Conservation (phyloP, 2,329 filamentous ascomycete species). For the Cercospora canescens region DNA sequence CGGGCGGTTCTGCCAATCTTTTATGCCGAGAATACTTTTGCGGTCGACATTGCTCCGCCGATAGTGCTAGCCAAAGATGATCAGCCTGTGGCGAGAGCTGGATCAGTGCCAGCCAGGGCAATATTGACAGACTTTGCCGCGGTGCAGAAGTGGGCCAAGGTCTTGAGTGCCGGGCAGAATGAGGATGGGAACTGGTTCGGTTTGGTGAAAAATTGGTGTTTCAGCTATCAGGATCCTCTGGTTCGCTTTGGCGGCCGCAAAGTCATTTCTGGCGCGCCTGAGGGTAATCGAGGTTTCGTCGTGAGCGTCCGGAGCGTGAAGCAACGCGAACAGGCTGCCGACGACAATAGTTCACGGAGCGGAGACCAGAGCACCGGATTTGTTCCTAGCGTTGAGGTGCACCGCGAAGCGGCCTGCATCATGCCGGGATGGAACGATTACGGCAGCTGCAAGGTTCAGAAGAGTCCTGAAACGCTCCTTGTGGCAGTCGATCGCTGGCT, state of each 20-base stretch:
- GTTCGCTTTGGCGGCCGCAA: background rate
- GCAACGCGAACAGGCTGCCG: background rate
- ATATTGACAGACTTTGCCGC: constrained; percentile 5
- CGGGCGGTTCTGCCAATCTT: constrained; percentile 28
- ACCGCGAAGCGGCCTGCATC: constrained; percentile 14
- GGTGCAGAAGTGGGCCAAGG: constrained; percentile 19
- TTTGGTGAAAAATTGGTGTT: constrained; percentile 15
- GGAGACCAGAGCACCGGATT: background rate
- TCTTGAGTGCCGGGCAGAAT: background rate
- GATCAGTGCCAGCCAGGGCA: background rate
- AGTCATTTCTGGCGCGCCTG: background rate
- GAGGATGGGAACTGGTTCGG: constrained; percentile 9
- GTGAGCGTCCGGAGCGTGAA: background rate
- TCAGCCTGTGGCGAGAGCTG: background rate
- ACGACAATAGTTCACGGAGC: background rate
- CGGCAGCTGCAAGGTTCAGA: background rate
- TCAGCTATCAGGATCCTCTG: constrained; percentile 14
- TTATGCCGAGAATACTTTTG: constrained; percentile 30
- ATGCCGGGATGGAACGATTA: constrained; percentile 14
- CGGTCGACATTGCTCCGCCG: constrained; percentile 15
- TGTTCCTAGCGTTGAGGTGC: background rate
- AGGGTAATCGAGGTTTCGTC: background rate
- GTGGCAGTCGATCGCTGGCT: background rate
- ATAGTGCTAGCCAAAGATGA: background rate
- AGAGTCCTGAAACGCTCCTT: background rate